phyloP scores from a whole-genome alignment of 2,329 filamentous ascomycete species.

The Huntiella omanensis region DNA sequence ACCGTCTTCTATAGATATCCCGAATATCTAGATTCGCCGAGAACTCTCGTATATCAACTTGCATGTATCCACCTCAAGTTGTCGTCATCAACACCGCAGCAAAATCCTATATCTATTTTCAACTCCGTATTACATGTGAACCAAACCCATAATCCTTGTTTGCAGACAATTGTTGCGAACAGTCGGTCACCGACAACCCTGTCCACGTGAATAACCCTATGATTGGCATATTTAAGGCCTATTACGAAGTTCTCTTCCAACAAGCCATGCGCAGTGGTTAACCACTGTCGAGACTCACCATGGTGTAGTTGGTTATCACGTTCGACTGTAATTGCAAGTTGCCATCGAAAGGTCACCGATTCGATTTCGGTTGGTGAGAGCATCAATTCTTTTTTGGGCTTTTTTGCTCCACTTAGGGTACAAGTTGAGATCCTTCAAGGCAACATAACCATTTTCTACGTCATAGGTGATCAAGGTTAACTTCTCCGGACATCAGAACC shows the following conservation, averaged over 20 bases:
- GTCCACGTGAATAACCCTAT: too few species aligned
- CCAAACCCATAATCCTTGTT: too few species aligned
- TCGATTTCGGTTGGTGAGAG: constrained; percentile 11
- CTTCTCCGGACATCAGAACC: neutral
- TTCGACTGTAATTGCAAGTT: constrained; percentile 10
- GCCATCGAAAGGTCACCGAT: constrained; percentile 9
- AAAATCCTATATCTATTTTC: too few species aligned
- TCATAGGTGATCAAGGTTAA: too few species aligned
- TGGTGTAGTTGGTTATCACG: constrained; percentile 12
- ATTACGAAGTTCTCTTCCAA: neutral
- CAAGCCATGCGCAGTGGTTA: constrained; percentile 9
- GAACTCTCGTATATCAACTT: too few species aligned
- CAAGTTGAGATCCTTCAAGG: too few species aligned
- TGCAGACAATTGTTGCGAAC: too few species aligned
- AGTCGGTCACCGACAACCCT: too few species aligned
- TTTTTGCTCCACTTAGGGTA: neutral
- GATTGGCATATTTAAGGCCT: neutral
- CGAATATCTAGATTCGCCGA: neutral
- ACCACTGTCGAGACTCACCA: constrained; percentile 11
- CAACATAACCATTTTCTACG: too few species aligned
- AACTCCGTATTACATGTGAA: too few species aligned
- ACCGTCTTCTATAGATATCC: neutral
- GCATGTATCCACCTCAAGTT: too few species aligned
- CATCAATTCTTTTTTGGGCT: constrained; percentile 1
- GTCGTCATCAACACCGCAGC: too few species aligned